Evolutionary conservation across 2,329 filamentous ascomycete species (phyloP), one percentile per base, ranked within the genome.

Genomic region (Neoscytalidium dimidiatum): DNA sequence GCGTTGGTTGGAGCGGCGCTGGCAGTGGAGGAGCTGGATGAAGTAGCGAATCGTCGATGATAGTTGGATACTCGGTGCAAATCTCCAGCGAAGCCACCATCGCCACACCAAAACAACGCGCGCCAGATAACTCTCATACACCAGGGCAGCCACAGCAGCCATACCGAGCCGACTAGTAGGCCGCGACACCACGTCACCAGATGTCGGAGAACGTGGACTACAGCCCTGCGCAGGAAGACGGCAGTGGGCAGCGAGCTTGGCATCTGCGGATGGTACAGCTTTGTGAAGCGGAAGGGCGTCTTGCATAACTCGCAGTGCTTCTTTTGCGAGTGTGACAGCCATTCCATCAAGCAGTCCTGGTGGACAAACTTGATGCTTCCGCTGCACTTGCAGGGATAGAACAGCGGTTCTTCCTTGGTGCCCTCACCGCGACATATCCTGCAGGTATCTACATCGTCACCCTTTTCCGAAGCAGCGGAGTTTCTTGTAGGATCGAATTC

Each of bases 271-370:
- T 94, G 89, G 81, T 99, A 99, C 43, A 99, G 86, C 79, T 99
- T 99, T 62, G 95, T 99, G 82, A 99, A 99, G 67, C 93, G 91
- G 75, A 98, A 99, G 0, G 94, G 90, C 2, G 95, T 99, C 82
- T 99, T 99, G 88, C 95, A 99, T 38, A 99, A 88, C 82, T 99
- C 95, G 84, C 96, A 99, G 82, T 99, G 92, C 79, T 98, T 98
- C 86, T 99, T 99, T 77, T 99, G 94, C 1, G 95, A 98, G 78
- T 99, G 96, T 57, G 93, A 94, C 23, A 99, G 84, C 95, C 95
- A 99, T 79, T 98, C 94, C 90, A 99, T 97, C 79, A 99, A 82
- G 77, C 95, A 99, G 76, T 96, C 92, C 79, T 99, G 95, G 77
- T 99, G 95, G 67, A 99, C 95, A 74, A 91, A 97, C 81, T 97